Conservation (phyloP, 192 early-diverging fungal genomes). For the Radiomyces spectabilis region DNA sequence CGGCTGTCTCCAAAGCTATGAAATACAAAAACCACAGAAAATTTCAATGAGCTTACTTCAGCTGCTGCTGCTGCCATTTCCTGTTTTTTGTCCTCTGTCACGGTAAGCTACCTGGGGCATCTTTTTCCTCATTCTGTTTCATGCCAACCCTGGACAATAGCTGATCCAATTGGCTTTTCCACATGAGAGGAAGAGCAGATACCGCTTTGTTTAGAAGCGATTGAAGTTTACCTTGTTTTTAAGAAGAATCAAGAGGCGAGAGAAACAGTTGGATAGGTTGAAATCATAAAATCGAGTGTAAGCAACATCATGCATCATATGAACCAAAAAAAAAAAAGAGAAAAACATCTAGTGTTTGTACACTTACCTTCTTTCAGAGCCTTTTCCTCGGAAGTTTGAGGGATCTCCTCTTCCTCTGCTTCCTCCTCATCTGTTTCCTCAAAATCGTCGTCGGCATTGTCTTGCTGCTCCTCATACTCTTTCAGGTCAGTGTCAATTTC, state of each 20-base stretch:
- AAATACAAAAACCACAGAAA: too few relatives aligned
- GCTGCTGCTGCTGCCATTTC: too few relatives aligned
- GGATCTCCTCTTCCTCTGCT: conserved; percentile 16
- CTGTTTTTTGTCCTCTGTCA: too few relatives aligned
- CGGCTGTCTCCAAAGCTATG: conserved; percentile 21
- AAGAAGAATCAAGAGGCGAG: background rate
- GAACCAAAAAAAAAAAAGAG: background rate
- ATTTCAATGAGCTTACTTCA: too few relatives aligned
- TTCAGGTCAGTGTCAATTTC: conserved; percentile 24
- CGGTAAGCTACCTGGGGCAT: too few relatives aligned
- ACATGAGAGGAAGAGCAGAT: background rate
- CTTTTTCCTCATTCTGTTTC: too few relatives aligned
- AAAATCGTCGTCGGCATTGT: conserved; percentile 23
- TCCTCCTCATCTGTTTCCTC: conserved; percentile 8
- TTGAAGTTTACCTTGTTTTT: background rate
- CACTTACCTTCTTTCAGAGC: conserved; percentile 11
- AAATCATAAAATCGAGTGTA: too few relatives aligned
- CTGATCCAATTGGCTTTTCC: background rate
- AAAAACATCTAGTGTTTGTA: background rate
- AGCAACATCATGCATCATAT: too few relatives aligned
- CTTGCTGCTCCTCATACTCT: conserved; percentile 1
- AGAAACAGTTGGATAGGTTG: background rate
- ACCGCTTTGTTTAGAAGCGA: background rate
- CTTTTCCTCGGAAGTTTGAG: conserved; percentile 13
- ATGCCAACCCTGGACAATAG: conserved; percentile 2